Conservation (phyloP, 2,329 filamentous ascomycete species). For the Madurella fahalii region DNA sequence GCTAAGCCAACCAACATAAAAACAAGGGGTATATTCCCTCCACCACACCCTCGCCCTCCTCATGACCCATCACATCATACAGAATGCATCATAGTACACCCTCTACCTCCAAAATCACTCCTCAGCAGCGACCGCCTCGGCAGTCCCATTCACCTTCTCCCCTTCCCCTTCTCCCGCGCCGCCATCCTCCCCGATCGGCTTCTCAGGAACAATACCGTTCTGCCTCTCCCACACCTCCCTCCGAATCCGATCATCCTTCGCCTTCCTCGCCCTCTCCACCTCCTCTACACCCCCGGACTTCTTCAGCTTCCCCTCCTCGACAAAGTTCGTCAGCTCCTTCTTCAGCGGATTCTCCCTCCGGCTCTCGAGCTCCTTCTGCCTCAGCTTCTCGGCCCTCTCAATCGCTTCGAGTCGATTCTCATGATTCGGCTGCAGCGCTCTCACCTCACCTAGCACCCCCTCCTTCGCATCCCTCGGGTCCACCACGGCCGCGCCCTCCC, state of each 20-base stretch:
- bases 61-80: not conserved
- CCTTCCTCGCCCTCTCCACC: conserved; percentile 75
- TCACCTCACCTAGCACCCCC: conserved; percentile 85
- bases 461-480: conserved; percentile 85
- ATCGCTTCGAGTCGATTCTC: conserved; percentile 91
- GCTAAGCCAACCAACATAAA: conserved; percentile 1
- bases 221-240: conserved; percentile 71
- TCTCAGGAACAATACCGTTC: conserved; percentile 52
- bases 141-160: conserved; percentile 14
- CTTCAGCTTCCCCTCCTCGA: conserved; percentile 86
- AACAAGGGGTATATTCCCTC: conserved; percentile 17
- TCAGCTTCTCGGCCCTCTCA: conserved; percentile 87
- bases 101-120: not conserved
- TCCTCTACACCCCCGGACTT: conserved; percentile 96
- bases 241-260: conserved; percentile 81
- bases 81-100: not conserved
- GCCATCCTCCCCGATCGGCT: conserved; percentile 36
- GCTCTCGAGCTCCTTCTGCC: conserved; percentile 81
- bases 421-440: conserved; percentile 90
- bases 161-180: conserved; percentile 26
- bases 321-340: conserved; percentile 79
- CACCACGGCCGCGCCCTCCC: conserved; percentile 37
- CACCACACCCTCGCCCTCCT: not conserved
- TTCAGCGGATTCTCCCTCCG: conserved; percentile 72
- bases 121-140: not conserved